Evolutionary conservation across 1,284 basidiomycete species (phyloP).

Genomic region (Ceratobasidium sp.): DNA sequence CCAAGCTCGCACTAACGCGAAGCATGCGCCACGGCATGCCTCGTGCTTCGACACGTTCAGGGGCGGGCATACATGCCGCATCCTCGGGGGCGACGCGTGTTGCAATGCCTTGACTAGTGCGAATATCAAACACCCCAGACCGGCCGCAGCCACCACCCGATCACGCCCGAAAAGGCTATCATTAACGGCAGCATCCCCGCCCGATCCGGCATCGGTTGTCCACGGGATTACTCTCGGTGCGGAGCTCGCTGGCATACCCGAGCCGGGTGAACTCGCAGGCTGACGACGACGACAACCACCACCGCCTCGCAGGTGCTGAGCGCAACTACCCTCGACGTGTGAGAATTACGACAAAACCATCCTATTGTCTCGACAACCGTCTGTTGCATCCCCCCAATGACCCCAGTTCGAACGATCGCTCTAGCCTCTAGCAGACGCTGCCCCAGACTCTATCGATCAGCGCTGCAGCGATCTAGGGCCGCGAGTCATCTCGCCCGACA

Average conservation of each 20-base stretch:
- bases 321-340: too few species aligned
- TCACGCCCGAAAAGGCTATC: constrained; percentile 25
- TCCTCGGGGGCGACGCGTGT: too few species aligned
- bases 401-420: background rate
- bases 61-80: too few species aligned
- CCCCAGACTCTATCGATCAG: constrained; percentile 7
- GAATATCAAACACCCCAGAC: too few species aligned
- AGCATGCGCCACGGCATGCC: constrained; percentile 28
- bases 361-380: background rate
- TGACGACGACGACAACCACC: constrained; percentile 3
- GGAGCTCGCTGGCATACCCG: background rate
- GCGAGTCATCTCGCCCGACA: constrained; percentile 2
- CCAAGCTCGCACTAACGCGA: background rate
- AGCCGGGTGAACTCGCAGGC: background rate
- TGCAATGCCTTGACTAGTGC: background rate
- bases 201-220: background rate
- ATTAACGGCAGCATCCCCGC: constrained; percentile 20
- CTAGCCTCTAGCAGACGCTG: constrained; percentile 16
- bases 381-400: background rate
- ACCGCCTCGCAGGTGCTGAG: too few species aligned
- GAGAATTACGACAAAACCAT: too few species aligned
- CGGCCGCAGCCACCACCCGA: too few species aligned
- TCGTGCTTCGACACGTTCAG: constrained; percentile 21
- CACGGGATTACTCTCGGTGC: background rate
- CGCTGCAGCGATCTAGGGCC: constrained; percentile 9